A percentile compares a stretch with the other conserved stretches of the same genome.
These are phyloP conservation scores for Byssoonygena ceratinophila DNA, from an alignment of 2,329 filamentous ascomycete genomes.

Conservation along the genomic window DNA sequence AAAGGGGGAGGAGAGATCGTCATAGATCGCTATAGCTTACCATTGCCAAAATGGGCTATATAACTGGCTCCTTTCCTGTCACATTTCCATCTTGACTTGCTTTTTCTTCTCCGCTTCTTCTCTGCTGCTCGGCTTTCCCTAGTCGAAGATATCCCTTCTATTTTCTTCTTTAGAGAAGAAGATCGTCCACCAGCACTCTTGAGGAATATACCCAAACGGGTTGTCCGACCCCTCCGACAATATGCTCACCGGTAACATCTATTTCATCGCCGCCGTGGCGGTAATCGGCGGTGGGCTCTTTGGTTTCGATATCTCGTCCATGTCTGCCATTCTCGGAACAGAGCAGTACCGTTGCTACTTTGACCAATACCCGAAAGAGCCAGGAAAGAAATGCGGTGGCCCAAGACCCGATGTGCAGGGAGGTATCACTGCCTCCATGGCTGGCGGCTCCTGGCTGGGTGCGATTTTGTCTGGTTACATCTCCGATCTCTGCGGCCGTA, in stretches of 20 bases:
- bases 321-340: conserved; percentile 58
- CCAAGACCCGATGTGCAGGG: conserved; percentile 49
- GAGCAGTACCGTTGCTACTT: conserved; percentile 63
- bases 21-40: conserved; percentile 3
- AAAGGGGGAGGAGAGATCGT: conserved; percentile 2
- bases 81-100: neutral
- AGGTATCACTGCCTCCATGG: conserved; percentile 53
- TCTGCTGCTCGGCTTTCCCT: neutral
- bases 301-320: conserved; percentile 68
- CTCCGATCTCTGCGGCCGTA: conserved; percentile 30
- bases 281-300: conserved; percentile 59
- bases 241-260: conserved; percentile 38
- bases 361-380: conserved; percentile 40
- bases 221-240: neutral
- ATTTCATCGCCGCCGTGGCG: conserved; percentile 49
- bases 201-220: neutral
- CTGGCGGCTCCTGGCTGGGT: conserved; percentile 58
- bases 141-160: neutral
- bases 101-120: neutral
- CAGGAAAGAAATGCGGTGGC: conserved; percentile 36
- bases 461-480: conserved; percentile 37
- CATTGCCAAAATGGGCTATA: neutral
- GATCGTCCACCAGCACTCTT: neutral
- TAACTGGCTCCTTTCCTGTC: neutral
- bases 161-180: neutral